Conservation (phyloP, 305 asterid genomes). For the Coffea humblotiana region DNA sequence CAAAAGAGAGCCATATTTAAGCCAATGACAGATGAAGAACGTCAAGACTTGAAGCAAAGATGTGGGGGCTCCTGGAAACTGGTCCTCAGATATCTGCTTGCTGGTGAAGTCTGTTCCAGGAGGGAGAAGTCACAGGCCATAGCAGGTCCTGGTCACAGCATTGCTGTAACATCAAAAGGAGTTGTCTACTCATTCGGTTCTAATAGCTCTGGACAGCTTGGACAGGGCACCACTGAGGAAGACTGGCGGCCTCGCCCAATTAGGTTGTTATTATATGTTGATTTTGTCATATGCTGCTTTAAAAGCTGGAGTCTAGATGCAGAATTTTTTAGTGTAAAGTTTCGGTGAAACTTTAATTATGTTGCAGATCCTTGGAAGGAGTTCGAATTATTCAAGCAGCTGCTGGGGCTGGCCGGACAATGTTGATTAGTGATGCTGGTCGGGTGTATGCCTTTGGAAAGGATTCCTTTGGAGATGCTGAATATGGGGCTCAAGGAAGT, state of each 20-base stretch:
- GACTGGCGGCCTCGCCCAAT: constrained; percentile 64
- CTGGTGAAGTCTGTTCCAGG: constrained; percentile 82
- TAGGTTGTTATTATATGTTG: constrained; percentile 43
- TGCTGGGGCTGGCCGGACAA: constrained; percentile 82
- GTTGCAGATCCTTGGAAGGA: constrained; percentile 79
- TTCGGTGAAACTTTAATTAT: constrained; percentile 30
- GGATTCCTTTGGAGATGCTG: constrained; percentile 81
- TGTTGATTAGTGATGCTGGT: constrained; percentile 81
- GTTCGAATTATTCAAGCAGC: constrained; percentile 82
- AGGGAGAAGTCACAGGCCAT: constrained; percentile 89
- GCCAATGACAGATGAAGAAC: constrained; percentile 67
- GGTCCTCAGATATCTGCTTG: constrained; percentile 79
- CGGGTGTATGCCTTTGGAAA: constrained; percentile 85
- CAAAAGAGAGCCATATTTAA: constrained; percentile 80
- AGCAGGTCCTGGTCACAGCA: constrained; percentile 97
- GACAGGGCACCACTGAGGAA: constrained; percentile 75
- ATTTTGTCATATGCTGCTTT: constrained; percentile 14
- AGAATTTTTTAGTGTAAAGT: constrained; percentile 16
- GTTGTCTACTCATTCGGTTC: constrained; percentile 79
- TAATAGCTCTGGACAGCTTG: constrained; percentile 88
- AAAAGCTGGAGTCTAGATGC: constrained; percentile 11
- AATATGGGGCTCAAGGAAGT: constrained; percentile 70
- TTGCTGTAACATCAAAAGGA: constrained; percentile 87
- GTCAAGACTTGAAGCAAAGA: constrained; percentile 53
- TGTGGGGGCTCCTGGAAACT: constrained; percentile 98